Conservation (phyloP, 345 rosid species). For the Eucalyptus erythrocorys region DNA sequence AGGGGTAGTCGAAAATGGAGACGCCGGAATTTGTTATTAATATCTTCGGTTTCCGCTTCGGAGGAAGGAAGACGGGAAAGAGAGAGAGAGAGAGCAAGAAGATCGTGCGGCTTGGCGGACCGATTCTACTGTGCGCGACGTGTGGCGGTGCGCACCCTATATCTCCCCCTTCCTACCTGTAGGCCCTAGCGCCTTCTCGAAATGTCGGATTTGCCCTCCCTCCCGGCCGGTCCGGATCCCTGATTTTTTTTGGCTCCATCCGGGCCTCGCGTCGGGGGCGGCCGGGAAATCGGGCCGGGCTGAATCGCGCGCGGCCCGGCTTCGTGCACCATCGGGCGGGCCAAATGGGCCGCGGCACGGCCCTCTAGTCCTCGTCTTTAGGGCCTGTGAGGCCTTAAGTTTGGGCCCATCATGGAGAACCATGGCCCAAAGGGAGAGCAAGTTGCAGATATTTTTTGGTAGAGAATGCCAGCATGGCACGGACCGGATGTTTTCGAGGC, state of each 20-base stretch:
- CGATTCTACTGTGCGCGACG: not conserved
- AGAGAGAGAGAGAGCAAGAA: not conserved
- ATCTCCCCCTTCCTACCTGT: not conserved
- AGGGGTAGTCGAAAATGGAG: not conserved
- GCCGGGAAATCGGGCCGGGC: not conserved
- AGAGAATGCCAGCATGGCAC: not conserved
- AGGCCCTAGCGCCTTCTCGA: not conserved
- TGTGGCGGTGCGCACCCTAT: not conserved
- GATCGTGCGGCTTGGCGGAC: not conserved
- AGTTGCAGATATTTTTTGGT: not conserved
- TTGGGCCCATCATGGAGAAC: not conserved
- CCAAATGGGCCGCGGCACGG: not conserved
- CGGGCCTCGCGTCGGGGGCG: not conserved
- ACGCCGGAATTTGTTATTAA: not conserved
- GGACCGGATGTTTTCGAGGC: not conserved
- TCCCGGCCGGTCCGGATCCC: not conserved
- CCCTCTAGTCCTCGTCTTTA: not conserved
- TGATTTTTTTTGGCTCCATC: not conserved
- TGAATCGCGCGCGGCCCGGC: not conserved
- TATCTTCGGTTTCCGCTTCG: not conserved
- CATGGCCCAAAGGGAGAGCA: not conserved
- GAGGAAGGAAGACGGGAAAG: not conserved
- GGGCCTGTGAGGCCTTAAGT: not conserved
- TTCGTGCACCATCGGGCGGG: not conserved
- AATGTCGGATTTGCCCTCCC: not conserved